Conservation (phyloP, 176 grass and related monocot species). For the Triticum dicoccoides region DNA sequence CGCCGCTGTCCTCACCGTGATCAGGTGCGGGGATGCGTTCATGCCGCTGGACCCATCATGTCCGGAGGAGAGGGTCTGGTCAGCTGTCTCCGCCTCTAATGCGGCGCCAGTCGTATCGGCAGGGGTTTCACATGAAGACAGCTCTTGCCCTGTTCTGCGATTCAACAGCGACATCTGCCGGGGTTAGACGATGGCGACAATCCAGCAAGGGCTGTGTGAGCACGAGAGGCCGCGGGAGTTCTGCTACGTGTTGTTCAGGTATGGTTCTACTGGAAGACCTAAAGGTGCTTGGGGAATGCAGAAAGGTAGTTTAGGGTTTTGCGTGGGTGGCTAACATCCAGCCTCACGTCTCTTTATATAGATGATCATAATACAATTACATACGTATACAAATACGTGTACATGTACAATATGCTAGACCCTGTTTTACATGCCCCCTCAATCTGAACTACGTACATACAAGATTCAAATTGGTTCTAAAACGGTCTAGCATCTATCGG, state of each 20-base stretch:
- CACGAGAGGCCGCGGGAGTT: conserved; percentile 24
- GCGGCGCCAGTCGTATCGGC: conserved; percentile 36
- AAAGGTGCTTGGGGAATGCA: conserved; percentile 86
- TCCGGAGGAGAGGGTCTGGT: conserved; percentile 59
- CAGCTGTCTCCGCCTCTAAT: conserved; percentile 46
- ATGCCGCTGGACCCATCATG: conserved; percentile 78
- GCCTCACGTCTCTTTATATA: too few relatives aligned
- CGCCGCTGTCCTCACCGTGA: conserved; percentile 54
- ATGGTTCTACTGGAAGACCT: conserved; percentile 82
- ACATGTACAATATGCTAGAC: too few relatives aligned
- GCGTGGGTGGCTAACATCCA: too few relatives aligned
- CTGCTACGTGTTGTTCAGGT: conserved; percentile 90
- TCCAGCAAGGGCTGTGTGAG: not conserved
- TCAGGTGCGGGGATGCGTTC: conserved; percentile 74
- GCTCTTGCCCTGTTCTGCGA: conserved; percentile 31
- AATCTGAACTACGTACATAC: too few relatives aligned
- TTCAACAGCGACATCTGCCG: not conserved
- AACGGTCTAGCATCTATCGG: too few relatives aligned
- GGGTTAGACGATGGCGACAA: too few relatives aligned
- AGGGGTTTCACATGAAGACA: conserved; percentile 5
- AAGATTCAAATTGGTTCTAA: too few relatives aligned
- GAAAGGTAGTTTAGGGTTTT: conserved; percentile 41
- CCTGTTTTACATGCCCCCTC: too few relatives aligned
- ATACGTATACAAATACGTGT: too few relatives aligned
- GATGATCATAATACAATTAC: too few relatives aligned